Base-by-base conservation (phyloP, 495 filamentous ascomycete species). In the Achaetomiella virescens region DNA sequence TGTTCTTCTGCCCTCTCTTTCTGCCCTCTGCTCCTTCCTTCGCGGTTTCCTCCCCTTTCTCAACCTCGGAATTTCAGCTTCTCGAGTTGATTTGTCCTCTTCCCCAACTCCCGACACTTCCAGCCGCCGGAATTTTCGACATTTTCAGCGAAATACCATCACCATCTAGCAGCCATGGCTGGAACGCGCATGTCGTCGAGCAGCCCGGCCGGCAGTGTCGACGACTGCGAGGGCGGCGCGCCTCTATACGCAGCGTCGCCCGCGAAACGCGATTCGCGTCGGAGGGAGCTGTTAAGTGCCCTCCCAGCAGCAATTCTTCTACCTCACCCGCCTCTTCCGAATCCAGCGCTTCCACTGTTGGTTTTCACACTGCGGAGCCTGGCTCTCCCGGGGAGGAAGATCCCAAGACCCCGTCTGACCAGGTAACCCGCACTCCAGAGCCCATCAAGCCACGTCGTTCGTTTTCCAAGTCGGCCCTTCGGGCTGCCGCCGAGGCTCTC, bases 161-260 rank as follows among this genome's bases (percentile, higher is more conserved):
- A 41, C 12, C 33, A 37, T 12, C 8, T 2, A 5, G 15, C 40
- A 38, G 27, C 50, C 18, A 54, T 54, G 52, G 42, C 33, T 31
- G 31, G 42, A 25, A 9, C 22, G 18, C 44, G n/a, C 21, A 1
- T 18, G 17, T 15, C 11, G 35, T 7, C 1, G 17, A 37, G 18
- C 36, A 55, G 44, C 52, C 33, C 43, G 33, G 25, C 17, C 44
- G 41, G 42, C 44, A 44, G 21, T 37, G 40, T 6, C 27, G 20
- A 2, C 29, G 21, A 35, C 33, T 40, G 31, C 14, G 52, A 14
- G 15, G 36, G 52, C 33, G 52, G 52, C 22, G 52, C 52, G 11
- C 52, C 52, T 48, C 52, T 55, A 10, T 48, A 35, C 31, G 31
- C 22, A 4, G 17, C 15, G 43, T 40, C 52, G 9, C 35, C 52